Conservation (phyloP, 768 basidiomycete genomes). For the Xerocomellus amylosporus region DNA sequence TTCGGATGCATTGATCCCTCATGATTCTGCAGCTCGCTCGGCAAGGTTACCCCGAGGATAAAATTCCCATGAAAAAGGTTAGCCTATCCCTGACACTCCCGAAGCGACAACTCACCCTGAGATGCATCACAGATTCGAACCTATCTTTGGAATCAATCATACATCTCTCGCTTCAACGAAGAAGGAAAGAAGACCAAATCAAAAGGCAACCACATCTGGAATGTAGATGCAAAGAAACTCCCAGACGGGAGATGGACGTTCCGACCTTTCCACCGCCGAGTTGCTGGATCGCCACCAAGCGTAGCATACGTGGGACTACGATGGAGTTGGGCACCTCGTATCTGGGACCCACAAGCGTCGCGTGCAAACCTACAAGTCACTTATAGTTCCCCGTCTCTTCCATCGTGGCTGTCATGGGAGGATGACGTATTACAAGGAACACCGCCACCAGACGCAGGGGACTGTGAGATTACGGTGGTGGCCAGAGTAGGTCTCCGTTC, state of each 20-base stretch:
- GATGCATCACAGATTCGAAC: constrained; percentile 67
- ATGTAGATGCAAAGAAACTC: constrained; percentile 88
- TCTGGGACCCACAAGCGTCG: constrained; percentile 96
- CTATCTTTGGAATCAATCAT: constrained; percentile 93
- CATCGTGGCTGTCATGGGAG: constrained; percentile 87
- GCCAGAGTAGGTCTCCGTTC: constrained; percentile 57
- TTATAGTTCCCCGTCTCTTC: constrained; percentile 78
- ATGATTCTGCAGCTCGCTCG: constrained; percentile 57
- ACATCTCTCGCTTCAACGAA: constrained; percentile 96
- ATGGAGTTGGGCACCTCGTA: constrained; percentile 89
- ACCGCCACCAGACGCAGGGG: constrained; percentile 73
- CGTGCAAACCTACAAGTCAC: constrained; percentile 74
- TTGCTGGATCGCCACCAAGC: constrained; percentile 78
- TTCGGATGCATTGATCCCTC: constrained; percentile 1
- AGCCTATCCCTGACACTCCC: constrained; percentile 20
- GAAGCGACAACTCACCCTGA: constrained; percentile 17
- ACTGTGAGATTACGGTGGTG: constrained; percentile 69
- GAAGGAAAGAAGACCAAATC: constrained; percentile 99
- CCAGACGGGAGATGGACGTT: constrained; percentile 81
- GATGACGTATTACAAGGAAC: constrained; percentile 78
- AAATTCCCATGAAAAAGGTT: constrained; percentile 96
- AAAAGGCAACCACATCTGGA: constrained; percentile 99
- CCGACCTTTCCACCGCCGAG: constrained; percentile 81
- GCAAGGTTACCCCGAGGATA: constrained; percentile 89
- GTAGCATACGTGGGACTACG: constrained; percentile 78